These are phyloP conservation scores for Warburgia ugandensis DNA, from an alignment of 164 flowering plant species.

Conservation along the genomic window DNA sequence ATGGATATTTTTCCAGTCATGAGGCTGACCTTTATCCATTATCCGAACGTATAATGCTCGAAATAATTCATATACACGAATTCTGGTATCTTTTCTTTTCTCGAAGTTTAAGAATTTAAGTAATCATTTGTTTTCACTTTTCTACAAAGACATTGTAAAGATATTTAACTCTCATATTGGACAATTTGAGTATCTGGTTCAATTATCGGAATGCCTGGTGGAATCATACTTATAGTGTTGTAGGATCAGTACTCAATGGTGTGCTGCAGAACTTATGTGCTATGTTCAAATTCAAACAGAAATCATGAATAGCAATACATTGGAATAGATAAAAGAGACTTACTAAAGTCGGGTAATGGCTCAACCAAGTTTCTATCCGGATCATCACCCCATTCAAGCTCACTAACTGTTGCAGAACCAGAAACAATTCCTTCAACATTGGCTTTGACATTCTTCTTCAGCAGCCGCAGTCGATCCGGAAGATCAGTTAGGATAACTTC, in stretches of 20 bases:
- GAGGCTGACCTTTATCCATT: too few species aligned
- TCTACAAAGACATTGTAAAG: too few species aligned
- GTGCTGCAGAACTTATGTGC: not conserved
- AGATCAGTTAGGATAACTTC: slow-evolving; percentile 71
- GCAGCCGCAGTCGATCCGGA: slow-evolving; percentile 80
- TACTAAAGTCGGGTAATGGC: slow-evolving; percentile 76
- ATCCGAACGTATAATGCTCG: too few species aligned
- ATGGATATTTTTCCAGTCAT: too few species aligned
- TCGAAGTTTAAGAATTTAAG: too few species aligned
- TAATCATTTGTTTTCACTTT: too few species aligned
- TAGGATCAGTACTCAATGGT: not conserved
- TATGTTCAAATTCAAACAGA: not conserved
- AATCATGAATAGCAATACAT: not conserved
- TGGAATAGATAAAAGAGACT: not conserved
- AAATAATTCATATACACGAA: too few species aligned
- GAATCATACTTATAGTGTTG: too few species aligned
- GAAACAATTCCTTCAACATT: slow-evolving; percentile 40
- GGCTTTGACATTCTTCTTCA: slow-evolving; percentile 67
- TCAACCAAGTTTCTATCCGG: slow-evolving; percentile 37
- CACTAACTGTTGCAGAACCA: slow-evolving; percentile 61
- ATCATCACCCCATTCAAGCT: slow-evolving; percentile 83
- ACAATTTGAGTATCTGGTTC: too few species aligned
- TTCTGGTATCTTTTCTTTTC: too few species aligned
- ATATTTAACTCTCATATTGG: too few species aligned
- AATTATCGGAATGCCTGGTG: too few species aligned